Percentiles rank a stretch among this genome's conserved stretches.
phyloP scores from a whole-genome alignment of 148 eudicot species.

The Dysphania ambrosioides region DNA sequence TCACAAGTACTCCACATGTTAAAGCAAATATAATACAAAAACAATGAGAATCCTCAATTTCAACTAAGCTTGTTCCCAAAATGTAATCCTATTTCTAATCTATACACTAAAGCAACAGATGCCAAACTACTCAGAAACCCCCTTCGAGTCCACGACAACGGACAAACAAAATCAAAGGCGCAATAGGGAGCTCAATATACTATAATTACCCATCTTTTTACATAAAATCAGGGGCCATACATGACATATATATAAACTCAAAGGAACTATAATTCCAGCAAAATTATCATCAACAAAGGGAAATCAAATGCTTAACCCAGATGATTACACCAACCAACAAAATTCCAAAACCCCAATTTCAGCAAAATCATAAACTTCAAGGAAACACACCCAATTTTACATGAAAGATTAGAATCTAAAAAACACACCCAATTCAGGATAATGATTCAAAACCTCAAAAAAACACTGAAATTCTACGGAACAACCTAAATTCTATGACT shows the following conservation, averaged over 20 bases:
- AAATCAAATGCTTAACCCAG: background rate
- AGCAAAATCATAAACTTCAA: slow-evolving; percentile 1
- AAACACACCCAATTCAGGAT: slow-evolving; percentile 4
- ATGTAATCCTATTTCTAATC: background rate
- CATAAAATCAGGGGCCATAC: background rate
- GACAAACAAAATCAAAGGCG: background rate
- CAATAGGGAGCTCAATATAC: slow-evolving; percentile 1
- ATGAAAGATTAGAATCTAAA: background rate
- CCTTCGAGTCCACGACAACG: background rate
- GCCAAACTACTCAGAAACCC: background rate
- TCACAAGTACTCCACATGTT: background rate
- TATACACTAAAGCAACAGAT: background rate
- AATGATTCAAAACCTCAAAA: background rate
- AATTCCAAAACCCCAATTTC: background rate
- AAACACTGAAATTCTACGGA: background rate
- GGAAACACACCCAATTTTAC: background rate
- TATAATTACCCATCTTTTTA: background rate
- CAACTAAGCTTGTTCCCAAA: background rate
- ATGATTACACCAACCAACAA: background rate
- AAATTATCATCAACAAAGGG: background rate
- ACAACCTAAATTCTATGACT: slow-evolving; percentile 12
- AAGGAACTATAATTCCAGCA: background rate
- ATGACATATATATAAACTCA: background rate
- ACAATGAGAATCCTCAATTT: background rate
- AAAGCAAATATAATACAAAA: slow-evolving; percentile 3